Conservation (phyloP, 805 yeast species). For the Candida methanosorbosa region DNA sequence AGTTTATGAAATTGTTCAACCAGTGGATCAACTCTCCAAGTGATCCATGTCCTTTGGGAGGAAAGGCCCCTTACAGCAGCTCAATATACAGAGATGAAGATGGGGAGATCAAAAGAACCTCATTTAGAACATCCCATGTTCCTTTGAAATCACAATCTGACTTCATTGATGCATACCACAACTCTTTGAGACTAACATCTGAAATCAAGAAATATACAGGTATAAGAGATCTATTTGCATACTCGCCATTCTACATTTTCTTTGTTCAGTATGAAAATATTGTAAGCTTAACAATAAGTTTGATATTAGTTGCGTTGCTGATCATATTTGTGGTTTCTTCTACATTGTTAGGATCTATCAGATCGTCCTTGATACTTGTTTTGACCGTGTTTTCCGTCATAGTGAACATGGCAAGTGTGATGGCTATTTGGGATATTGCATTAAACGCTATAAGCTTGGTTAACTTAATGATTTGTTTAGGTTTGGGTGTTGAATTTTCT, state of each 20-base stretch:
- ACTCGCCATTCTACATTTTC: conserved; percentile 87
- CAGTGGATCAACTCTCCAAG: conserved; percentile 80
- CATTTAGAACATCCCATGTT: conserved; percentile 72
- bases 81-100: conserved; percentile 39
- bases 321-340: conserved; percentile 44
- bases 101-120: conserved; percentile 40
- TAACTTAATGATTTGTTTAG: conserved; percentile 85
- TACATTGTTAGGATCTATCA: conserved; percentile 56
- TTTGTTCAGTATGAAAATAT: conserved; percentile 82
- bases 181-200: conserved; percentile 57
- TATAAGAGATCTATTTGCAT: conserved; percentile 63
- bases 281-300: conserved; percentile 43
- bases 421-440: conserved; percentile 67
- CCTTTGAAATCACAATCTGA: conserved; percentile 80
- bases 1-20: conserved; percentile 60
- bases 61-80: conserved; percentile 80
- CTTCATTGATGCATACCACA: conserved; percentile 70
- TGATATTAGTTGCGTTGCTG: conserved; percentile 43
- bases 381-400: conserved; percentile 56
- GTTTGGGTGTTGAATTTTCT: conserved; percentile 90
- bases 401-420: conserved; percentile 68
- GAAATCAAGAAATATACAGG: conserved; percentile 36
- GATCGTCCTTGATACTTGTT: conserved; percentile 48
- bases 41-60: conserved; percentile 91
- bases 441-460: conserved; percentile 87